Conservation (phyloP, 192 early-diverging fungal species). For the Martensiomyces pterosporus region DNA sequence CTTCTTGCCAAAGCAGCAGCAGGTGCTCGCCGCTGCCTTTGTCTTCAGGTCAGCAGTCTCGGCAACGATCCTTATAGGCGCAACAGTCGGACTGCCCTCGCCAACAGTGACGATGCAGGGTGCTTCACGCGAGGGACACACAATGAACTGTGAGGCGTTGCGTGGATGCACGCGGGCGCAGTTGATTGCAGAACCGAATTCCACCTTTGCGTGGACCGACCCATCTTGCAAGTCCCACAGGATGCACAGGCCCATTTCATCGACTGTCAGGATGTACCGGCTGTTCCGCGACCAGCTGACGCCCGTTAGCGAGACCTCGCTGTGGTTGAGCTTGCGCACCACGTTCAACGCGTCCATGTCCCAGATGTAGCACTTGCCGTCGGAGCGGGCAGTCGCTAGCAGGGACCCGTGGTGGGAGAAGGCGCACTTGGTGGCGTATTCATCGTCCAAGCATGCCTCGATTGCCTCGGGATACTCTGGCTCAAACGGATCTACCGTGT, state of each 20-base stretch:
- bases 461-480: constrained; percentile 77
- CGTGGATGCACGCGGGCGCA: constrained; percentile 76
- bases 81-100: constrained; percentile 2
- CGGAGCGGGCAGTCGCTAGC: constrained; percentile 73
- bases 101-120: constrained; percentile 35
- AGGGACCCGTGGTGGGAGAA: constrained; percentile 82
- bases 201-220: constrained; percentile 51
- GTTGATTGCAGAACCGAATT: constrained; percentile 67
- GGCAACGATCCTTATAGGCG: constrained; percentile 16
- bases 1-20: constrained; percentile 49
- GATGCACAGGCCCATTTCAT: constrained; percentile 78
- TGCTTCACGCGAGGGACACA: constrained; percentile 25
- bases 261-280: constrained; percentile 72
- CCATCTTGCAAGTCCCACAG: constrained; percentile 79
- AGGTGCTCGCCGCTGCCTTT: constrained; percentile 42
- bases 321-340: constrained; percentile 63
- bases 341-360: constrained; percentile 85
- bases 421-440: constrained; percentile 59
- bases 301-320: constrained; percentile 70
- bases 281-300: constrained; percentile 84
- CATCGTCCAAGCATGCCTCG: constrained; percentile 70
- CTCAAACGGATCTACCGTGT: constrained; percentile 79
- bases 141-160: constrained; percentile 43
- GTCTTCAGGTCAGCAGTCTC: constrained; percentile 20
- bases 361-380: constrained; percentile 79